Evolutionary conservation across 257 asterid species (phyloP).

Genomic region (Plectranthus barbatus): DNA sequence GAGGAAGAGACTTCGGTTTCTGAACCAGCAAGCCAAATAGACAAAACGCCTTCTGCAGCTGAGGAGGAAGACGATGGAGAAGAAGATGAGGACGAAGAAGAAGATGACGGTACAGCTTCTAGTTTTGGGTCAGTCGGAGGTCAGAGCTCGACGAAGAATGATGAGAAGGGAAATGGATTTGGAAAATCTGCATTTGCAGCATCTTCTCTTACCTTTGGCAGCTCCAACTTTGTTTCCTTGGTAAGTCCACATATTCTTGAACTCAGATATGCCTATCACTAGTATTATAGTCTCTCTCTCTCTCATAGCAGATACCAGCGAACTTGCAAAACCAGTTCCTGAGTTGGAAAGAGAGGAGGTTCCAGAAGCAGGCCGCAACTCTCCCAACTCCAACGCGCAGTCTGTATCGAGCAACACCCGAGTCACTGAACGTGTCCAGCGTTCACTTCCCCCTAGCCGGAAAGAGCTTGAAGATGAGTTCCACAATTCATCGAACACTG

Average conservation of each 20-base stretch:
- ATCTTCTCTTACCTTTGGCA: constrained; percentile 56
- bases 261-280: background rate
- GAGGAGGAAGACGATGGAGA: constrained; percentile 50
- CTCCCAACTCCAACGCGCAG: background rate
- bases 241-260: constrained; percentile 29
- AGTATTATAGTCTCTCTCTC: background rate
- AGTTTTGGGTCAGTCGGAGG: constrained; percentile 75
- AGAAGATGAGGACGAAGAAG: constrained; percentile 53
- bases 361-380: constrained; percentile 13
- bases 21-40: constrained; percentile 27
- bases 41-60: constrained; percentile 21
- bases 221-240: constrained; percentile 36
- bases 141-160: constrained; percentile 24
- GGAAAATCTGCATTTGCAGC: constrained; percentile 84
- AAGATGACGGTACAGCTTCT: constrained; percentile 43
- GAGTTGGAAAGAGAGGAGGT: constrained; percentile 39
- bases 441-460: constrained; percentile 32
- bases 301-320: constrained; percentile 49
- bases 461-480: constrained; percentile 41
- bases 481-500: constrained; percentile 12
- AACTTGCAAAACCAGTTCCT: constrained; percentile 40
- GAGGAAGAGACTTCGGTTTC: constrained; percentile 32
- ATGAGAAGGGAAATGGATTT: constrained; percentile 31
- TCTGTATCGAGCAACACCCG: constrained; percentile 6
- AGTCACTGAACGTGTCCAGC: constrained; percentile 11